Percentiles rank a stretch among this genome's conserved stretches.
Conservation (phyloP, 345 rosid genomes). For the Turritis glabra region DNA sequence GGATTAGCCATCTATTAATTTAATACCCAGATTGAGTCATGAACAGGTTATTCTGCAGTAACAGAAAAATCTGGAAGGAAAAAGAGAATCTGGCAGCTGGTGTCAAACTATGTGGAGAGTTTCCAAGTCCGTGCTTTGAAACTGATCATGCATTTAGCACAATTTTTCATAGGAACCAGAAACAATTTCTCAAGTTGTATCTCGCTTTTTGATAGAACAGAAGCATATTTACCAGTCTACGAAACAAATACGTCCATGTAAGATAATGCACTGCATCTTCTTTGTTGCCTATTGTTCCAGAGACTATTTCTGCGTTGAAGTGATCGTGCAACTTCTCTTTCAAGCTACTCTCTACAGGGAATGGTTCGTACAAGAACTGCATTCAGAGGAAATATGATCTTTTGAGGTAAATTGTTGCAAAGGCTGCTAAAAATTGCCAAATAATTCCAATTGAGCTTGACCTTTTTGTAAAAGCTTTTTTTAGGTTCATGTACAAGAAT, state of each 20-base stretch:
- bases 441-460: conserved; percentile 26
- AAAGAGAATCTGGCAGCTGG: not conserved
- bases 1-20: conserved; percentile 85
- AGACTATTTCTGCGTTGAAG: conserved; percentile 90
- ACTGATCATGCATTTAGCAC: conserved; percentile 5
- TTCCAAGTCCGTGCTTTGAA: not conserved
- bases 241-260: conserved; percentile 95
- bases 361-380: conserved; percentile 98
- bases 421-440: conserved; percentile 18
- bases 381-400: conserved; percentile 28
- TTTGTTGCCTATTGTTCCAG: conserved; percentile 83
- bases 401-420: conserved; percentile 8
- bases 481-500: conserved; percentile 99
- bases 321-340: conserved; percentile 83
- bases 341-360: conserved; percentile 98
- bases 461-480: conserved; percentile 98
- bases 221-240: conserved; percentile 74
- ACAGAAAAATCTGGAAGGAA: not conserved
- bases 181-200: not conserved
- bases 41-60: not conserved
- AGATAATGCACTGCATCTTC: conserved; percentile 96
- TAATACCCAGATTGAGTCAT: conserved; percentile 10
- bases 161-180: not conserved
- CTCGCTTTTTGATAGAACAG: conserved; percentile 2
- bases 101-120: not conserved